These are phyloP conservation scores for Streptanthus diversifolius DNA, from an alignment of 345 rosid genomes.

Conservation along the genomic window DNA sequence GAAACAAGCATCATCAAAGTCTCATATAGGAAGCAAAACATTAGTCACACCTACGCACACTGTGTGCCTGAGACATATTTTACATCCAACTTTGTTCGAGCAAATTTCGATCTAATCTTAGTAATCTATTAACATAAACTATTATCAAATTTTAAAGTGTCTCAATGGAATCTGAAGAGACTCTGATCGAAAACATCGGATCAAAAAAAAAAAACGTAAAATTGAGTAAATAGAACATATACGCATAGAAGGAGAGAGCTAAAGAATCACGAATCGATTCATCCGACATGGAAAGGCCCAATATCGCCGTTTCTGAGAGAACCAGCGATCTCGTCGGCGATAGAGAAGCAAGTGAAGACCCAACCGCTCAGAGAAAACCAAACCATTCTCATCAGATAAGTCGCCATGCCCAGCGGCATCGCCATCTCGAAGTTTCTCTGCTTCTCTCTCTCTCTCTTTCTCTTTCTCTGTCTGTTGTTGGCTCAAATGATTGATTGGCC, in stretches of 20 bases:
- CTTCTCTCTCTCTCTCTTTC: background rate
- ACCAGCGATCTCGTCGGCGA: slow-evolving; percentile 81
- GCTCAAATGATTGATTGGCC: slow-evolving; percentile 14
- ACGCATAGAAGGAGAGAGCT: slow-evolving; percentile 3
- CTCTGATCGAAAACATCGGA: slow-evolving; percentile 2
- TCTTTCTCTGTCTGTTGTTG: background rate
- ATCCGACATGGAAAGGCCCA: slow-evolving; percentile 80
- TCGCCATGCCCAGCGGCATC: slow-evolving; percentile 53
- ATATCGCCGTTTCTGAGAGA: slow-evolving; percentile 81
- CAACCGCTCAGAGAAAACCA: slow-evolving; percentile 69
- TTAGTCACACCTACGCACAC: background rate
- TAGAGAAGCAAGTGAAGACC: slow-evolving; percentile 70
- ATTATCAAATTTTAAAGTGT: background rate
- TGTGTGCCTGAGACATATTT: background rate
- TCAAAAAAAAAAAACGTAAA: background rate
- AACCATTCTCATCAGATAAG: slow-evolving; percentile 64
- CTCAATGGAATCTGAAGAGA: background rate
- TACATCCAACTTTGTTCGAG: background rate
- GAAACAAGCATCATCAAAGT: slow-evolving; percentile 14
- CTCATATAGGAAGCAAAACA: background rate
- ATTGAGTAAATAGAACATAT: background rate
- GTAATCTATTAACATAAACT: slow-evolving; percentile 6
- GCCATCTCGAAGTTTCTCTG: slow-evolving; percentile 41
- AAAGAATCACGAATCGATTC: slow-evolving; percentile 18
- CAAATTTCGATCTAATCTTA: background rate